A percentile compares a stretch with the other conserved stretches of the same genome.
Evolutionary conservation across 805 yeast genomes (phyloP).

Genomic region (Ascoidea tarda): DNA sequence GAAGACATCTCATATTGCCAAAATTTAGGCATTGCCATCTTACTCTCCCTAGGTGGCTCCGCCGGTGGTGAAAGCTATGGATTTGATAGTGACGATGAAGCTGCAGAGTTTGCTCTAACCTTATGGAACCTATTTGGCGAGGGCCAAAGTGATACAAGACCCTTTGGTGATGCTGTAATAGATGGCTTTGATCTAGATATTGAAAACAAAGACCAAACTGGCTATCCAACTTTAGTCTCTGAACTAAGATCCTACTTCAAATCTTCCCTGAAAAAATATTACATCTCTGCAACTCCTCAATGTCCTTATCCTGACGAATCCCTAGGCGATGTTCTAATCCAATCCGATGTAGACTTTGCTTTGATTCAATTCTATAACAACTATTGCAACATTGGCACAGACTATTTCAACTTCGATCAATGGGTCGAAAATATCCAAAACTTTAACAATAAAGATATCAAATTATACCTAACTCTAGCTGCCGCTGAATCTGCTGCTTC

Average conservation of each 20-base stretch:
- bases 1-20: constrained; percentile 68
- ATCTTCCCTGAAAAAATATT: constrained; percentile 29
- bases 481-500: constrained; percentile 37
- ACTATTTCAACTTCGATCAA: constrained; percentile 33
- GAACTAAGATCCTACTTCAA: constrained; percentile 16
- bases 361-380: constrained; percentile 59
- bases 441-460: constrained; percentile 29
- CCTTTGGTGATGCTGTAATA: constrained; percentile 7
- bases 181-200: constrained; percentile 9
- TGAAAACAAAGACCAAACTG: constrained; percentile 25
- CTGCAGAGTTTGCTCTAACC: constrained; percentile 42
- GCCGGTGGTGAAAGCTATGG: constrained; percentile 55
- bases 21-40: constrained; percentile 54
- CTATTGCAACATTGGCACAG: constrained; percentile 27
- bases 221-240: constrained; percentile 33
- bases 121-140: constrained; percentile 50
- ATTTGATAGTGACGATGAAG: constrained; percentile 71
- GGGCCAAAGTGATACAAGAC: constrained; percentile 20
- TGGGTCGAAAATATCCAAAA: constrained; percentile 23
- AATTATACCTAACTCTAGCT: constrained; percentile 53
- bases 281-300: constrained; percentile 55
- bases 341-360: constrained; percentile 42
- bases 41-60: constrained; percentile 68
- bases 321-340: constrained; percentile 24
- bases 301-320: constrained; percentile 49